Evolutionary conservation across 2,329 filamentous ascomycete species (phyloP).

Genomic region (Diaporthe citrichinensis): DNA sequence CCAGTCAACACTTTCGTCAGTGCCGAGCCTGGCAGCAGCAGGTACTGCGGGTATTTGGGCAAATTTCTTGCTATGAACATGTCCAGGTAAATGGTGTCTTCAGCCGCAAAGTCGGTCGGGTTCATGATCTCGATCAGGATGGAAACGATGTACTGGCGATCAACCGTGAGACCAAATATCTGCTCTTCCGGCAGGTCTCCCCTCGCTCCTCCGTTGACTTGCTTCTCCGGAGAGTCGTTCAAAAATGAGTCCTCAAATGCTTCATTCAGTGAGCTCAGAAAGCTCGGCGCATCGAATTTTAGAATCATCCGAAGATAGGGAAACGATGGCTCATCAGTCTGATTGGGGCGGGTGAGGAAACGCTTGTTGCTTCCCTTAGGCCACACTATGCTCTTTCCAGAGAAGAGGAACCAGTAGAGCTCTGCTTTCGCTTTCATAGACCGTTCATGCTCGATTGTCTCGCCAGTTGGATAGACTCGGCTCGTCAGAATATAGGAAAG

Average conservation of each 20-base stretch:
- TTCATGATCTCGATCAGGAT: constrained; percentile 95
- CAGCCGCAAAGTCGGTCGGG: constrained; percentile 77
- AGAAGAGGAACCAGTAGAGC: constrained; percentile 94
- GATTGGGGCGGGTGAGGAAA: constrained; percentile 72
- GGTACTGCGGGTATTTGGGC: constrained; percentile 96
- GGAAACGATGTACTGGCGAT: constrained; percentile 92
- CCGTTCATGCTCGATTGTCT: constrained; percentile 78
- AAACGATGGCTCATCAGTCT: constrained; percentile 79
- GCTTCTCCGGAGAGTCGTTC: constrained; percentile 81
- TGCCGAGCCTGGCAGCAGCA: constrained; percentile 88
- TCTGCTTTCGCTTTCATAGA: constrained; percentile 85
- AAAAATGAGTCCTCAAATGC: constrained; percentile 96
- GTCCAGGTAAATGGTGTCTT: constrained; percentile 94
- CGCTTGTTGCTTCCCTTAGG: constrained; percentile 73
- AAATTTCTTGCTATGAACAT: constrained; percentile 98
- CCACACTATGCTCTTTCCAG: constrained; percentile 83
- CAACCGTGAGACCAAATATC: constrained; percentile 79
- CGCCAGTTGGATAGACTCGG: constrained; percentile 90
- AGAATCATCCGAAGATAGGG: constrained; percentile 88
- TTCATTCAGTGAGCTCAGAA: constrained; percentile 95
- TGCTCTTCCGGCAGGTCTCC: constrained; percentile 74
- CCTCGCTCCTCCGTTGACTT: constrained; percentile 65
- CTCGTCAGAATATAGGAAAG: constrained; percentile 92
- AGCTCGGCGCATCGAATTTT: constrained; percentile 90
- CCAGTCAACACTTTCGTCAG: constrained; percentile 85